These are phyloP conservation scores for Chlamydomonas urium DNA, from an alignment of 139 green algal genomes.

Conservation along the genomic window DNA sequence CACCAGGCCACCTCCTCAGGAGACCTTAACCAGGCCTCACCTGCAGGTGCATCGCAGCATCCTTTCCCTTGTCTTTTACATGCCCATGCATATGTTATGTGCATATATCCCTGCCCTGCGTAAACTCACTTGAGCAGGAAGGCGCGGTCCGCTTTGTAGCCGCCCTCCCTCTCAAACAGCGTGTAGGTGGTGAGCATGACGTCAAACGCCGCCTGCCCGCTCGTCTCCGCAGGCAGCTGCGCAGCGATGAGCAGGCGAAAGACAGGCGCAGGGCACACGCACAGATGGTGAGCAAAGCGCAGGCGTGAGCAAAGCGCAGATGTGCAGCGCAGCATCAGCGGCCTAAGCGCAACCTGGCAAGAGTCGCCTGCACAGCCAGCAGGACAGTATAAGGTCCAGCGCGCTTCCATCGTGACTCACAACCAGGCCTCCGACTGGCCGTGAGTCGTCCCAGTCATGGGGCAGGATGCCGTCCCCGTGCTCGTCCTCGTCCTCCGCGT, in stretches of 20 bases:
- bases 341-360: not conserved
- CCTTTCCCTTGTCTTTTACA: no score
- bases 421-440: not conserved
- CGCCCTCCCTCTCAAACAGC: conserved; percentile 80
- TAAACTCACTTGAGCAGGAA: conserved; percentile 41
- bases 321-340: no score
- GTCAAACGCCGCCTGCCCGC: conserved; percentile 65
- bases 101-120: not conserved
- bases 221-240: conserved; percentile 1
- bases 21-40: no score
- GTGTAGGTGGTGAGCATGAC: conserved; percentile 88
- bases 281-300: not conserved
- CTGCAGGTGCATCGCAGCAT: no score
- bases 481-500: conserved; percentile 25
- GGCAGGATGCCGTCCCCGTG: conserved; percentile 13
- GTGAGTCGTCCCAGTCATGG: not conserved
- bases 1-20: no score
- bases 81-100: not conserved
- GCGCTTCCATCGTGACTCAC: not conserved
- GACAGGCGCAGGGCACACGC: not conserved
- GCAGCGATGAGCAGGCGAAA: not conserved
- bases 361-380: no score
- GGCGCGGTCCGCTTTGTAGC: conserved; percentile 39
- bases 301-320: no score
- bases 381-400: no score